Conservation (phyloP, 352 stramenopile species). For the Globisporangium spinosum region DNA sequence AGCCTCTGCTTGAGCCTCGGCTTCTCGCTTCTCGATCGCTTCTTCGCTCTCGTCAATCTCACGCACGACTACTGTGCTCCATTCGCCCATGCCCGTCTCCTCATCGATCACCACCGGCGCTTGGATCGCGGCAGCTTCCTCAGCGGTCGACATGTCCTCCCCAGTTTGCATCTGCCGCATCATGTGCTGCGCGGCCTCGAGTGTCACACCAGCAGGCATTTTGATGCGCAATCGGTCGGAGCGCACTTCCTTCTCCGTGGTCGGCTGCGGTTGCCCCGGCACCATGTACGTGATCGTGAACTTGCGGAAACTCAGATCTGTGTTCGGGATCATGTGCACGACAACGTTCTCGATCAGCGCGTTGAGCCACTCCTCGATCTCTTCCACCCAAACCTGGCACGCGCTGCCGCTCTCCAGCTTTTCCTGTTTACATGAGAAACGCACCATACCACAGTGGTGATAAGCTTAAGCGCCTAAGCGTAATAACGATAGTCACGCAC, state of each 20-base stretch:
- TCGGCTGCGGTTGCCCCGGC: slow-evolving; percentile 28
- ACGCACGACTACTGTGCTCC: slow-evolving; percentile 70
- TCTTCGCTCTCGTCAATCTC: slow-evolving; percentile 76
- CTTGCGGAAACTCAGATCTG: slow-evolving; percentile 48
- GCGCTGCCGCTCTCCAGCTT: slow-evolving; percentile 65
- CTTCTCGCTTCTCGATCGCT: slow-evolving; percentile 44
- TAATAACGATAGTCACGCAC: not conserved
- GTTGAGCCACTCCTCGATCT: slow-evolving; percentile 68
- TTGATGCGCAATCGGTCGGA: slow-evolving; percentile 65
- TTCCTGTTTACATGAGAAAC: slow-evolving; percentile 10
- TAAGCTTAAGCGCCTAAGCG: not conserved
- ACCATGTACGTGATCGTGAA: slow-evolving; percentile 70
- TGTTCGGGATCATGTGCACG: slow-evolving; percentile 67
- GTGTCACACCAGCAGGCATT: slow-evolving; percentile 54
- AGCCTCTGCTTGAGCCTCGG: slow-evolving; percentile 41
- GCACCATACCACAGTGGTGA: not conserved
- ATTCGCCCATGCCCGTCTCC: slow-evolving; percentile 77
- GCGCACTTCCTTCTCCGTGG: slow-evolving; percentile 49
- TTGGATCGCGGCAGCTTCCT: slow-evolving; percentile 10
- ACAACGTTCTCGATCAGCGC: slow-evolving; percentile 63
- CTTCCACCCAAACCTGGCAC: slow-evolving; percentile 82
- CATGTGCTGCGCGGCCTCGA: slow-evolving; percentile 65
- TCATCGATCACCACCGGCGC: slow-evolving; percentile 45
- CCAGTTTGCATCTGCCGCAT: slow-evolving; percentile 39
- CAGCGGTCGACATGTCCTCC: slow-evolving; percentile 18